These are phyloP conservation scores for Daldinia childiae DNA, from an alignment of 495 filamentous ascomycete genomes.

Conservation along the genomic window DNA sequence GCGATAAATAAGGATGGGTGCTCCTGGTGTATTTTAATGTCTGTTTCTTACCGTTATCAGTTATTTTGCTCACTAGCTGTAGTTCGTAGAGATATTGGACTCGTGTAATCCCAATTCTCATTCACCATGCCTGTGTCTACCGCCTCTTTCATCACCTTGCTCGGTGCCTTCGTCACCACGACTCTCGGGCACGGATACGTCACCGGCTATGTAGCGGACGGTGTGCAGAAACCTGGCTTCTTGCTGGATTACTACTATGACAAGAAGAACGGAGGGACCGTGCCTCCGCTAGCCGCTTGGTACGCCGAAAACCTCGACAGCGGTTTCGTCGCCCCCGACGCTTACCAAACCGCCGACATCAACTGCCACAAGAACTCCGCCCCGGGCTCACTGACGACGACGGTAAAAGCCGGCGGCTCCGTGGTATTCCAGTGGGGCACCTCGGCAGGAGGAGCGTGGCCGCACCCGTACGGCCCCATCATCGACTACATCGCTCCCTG, in stretches of 20 bases:
- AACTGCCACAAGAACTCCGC: constrained; percentile 51
- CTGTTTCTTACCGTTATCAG: not conserved
- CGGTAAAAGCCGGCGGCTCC: constrained; percentile 42
- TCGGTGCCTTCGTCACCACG: constrained; percentile 49
- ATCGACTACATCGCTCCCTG: constrained; percentile 51
- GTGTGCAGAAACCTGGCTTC: constrained; percentile 42
- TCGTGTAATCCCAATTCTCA: not conserved
- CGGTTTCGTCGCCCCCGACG: constrained; percentile 46
- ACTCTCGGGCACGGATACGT: constrained; percentile 46
- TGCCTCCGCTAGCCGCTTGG: constrained; percentile 42
- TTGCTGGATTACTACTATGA: constrained; percentile 47
- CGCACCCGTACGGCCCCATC: constrained; percentile 46
- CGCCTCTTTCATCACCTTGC: constrained; percentile 41
- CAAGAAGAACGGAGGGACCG: constrained; percentile 39
- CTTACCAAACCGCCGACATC: constrained; percentile 45
- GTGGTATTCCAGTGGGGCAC: constrained; percentile 44
- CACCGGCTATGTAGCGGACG: constrained; percentile 41
- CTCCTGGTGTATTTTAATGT: not conserved
- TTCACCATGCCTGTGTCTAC: constrained; percentile 36
- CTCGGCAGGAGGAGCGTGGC: constrained; percentile 40
- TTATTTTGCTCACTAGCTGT: not conserved
- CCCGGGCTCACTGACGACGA: constrained; percentile 47
- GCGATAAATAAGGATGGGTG: constrained; percentile 26
- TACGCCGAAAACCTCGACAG: constrained; percentile 49
- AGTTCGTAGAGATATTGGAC: not conserved